Evolutionary conservation across 139 green algal genomes (phyloP).

Genomic region (Asterochloris sp.): DNA sequence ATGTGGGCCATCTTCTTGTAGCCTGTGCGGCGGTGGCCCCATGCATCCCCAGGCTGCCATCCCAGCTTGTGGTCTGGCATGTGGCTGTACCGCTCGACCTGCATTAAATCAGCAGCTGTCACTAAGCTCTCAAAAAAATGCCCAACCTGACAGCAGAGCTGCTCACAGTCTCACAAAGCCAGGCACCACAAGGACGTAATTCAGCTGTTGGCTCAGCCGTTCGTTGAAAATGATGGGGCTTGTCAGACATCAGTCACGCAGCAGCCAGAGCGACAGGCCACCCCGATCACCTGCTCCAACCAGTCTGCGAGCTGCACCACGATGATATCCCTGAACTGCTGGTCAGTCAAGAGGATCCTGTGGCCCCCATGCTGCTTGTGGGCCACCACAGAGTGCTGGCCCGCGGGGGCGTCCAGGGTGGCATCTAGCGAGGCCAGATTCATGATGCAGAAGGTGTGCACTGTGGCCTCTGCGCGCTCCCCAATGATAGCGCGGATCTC

Average conservation of each 20-base stretch:
- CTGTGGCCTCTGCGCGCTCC: constrained; percentile 12
- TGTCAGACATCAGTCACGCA: too few species aligned
- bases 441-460: constrained; percentile 22
- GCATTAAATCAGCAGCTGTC: background rate
- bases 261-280: too few species aligned
- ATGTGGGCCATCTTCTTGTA: constrained; percentile 23
- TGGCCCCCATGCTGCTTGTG: constrained; percentile 11
- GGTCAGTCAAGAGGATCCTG: constrained; percentile 15
- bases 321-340: constrained; percentile 23
- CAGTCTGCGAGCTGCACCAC: constrained; percentile 25
- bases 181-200: background rate
- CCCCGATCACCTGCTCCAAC: constrained; percentile 11
- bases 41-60: constrained; percentile 23
- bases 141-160: background rate
- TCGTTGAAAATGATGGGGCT: too few species aligned
- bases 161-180: background rate
- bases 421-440: constrained; percentile 15
- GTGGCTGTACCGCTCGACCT: constrained; percentile 19
- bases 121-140: background rate
- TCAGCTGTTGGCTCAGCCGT: background rate
- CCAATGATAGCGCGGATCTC: constrained; percentile 19
- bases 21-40: constrained; percentile 19
- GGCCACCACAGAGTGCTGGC: constrained; percentile 10
- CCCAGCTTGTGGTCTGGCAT: constrained; percentile 16
- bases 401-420: constrained; percentile 4